Evolutionary conservation across 108 stramenopile genomes (phyloP).

Genomic region (Fragilariopsis cylindrus): DNA sequence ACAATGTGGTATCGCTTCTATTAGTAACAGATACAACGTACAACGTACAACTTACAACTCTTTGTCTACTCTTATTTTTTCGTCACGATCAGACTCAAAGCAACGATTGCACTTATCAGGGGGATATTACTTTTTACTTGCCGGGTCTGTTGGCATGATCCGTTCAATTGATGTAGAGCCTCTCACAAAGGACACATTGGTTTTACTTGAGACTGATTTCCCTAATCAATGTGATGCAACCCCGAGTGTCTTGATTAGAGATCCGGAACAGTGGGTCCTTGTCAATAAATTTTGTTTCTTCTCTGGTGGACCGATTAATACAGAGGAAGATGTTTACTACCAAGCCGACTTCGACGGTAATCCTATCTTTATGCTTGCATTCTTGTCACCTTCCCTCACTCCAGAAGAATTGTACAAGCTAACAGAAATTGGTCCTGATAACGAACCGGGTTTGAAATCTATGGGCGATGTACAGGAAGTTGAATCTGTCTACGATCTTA

Average conservation of each 20-base stretch:
- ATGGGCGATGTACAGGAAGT: constrained; percentile 73
- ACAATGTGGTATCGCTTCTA: background rate
- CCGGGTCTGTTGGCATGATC: constrained; percentile 79
- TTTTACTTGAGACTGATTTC: constrained; percentile 82
- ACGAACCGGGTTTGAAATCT: constrained; percentile 55
- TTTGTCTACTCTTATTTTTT: background rate
- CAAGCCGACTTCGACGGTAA: constrained; percentile 84
- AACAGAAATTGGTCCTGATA: constrained; percentile 27
- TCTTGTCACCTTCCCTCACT: constrained; percentile 77
- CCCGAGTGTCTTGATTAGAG: constrained; percentile 60
- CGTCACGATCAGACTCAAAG: constrained; percentile 52
- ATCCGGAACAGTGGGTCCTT: constrained; percentile 79
- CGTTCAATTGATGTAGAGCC: constrained; percentile 86
- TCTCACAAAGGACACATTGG: constrained; percentile 74
- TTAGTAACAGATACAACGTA: background rate
- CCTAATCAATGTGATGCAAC: constrained; percentile 78
- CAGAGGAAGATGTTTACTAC: constrained; percentile 89
- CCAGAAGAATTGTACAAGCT: constrained; percentile 81
- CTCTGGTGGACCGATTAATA: constrained; percentile 87
- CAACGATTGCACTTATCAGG: constrained; percentile 79
- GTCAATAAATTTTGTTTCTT: constrained; percentile 91
- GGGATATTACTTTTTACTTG: constrained; percentile 84
- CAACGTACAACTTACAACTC: background rate
- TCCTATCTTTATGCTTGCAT: constrained; percentile 85
- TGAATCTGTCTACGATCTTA: constrained; percentile 83